Evolutionary conservation across 805 yeast species (phyloP), one percentile per base, ranked within the genome.

Genomic region (Blastobotrys attinorum): DNA sequence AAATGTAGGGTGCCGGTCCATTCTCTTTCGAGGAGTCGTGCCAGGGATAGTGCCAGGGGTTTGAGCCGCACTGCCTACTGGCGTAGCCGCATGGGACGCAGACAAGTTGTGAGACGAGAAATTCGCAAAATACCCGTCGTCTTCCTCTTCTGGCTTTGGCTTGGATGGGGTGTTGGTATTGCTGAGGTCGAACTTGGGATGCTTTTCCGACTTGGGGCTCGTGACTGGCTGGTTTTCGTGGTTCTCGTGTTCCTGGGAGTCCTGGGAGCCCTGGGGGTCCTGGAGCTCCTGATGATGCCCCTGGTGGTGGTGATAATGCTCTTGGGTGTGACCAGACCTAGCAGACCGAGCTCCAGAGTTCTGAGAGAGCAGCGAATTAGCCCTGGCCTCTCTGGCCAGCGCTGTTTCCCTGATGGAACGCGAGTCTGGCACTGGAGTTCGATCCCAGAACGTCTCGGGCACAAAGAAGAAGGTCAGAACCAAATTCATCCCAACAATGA

Each of bases 381-480:
- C 51, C 15, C 67, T 56, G 2, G 64, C 72, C 31, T 58, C 63
- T 47, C 66, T 61, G 1, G 80, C 82, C 17, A 63, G 63, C 38
- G 62, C 62, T 2, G 78, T 65, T 57, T 77, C 83, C 43, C 61
- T 58, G 17, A 61, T 51, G 3, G 77, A 71, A 47, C 75, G 60
- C 50, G 73, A 70, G 49, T 64, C 65, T 2, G 72, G 72, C 1
- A 66, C 64, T 3, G 81, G 79, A 1, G 72, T 56, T 45, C 83
- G 64, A 46, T 72, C 76, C 79, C 80, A 77, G 59, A 74, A 77
- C 1, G 83, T 78, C 46, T 78, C 83, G 2, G 83, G 83, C 17
- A 76, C 81, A 55, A 76, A 77, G 10, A 77, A 53, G 44, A 68
- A 70, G 11, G 75, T 70, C 22, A 70, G 57, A 2, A 70, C 51